These are phyloP conservation scores for Ascochyta viciae-villosae DNA, from an alignment of 2,329 filamentous ascomycete species.

Conservation along the genomic window DNA sequence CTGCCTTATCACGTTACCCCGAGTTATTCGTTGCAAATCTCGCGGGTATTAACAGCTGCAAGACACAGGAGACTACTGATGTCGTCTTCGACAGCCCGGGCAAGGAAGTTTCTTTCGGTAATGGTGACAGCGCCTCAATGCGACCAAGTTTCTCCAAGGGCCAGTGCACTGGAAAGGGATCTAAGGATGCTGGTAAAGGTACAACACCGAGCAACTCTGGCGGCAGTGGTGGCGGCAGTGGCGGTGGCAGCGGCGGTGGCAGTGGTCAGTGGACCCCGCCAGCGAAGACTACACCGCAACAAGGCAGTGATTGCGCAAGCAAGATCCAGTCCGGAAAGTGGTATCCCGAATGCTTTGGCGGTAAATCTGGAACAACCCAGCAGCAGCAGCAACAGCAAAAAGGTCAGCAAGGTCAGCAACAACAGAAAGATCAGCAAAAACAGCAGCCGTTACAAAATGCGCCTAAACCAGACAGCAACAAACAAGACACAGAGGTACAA, in stretches of 20 bases:
- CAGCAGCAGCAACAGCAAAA: neutral
- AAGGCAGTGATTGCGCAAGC: neutral
- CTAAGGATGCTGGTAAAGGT: conserved; percentile 17
- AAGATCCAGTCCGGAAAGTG: neutral
- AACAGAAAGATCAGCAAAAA: neutral
- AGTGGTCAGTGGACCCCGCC: conserved; percentile 23
- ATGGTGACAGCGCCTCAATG: conserved; percentile 35
- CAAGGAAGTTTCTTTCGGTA: conserved; percentile 48
- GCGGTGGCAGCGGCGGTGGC: conserved; percentile 16
- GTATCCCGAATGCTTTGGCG: conserved; percentile 3
- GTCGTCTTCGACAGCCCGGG: conserved; percentile 53
- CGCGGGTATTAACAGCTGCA: conserved; percentile 50
- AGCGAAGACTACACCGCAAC: neutral
- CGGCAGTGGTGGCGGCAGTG: neutral
- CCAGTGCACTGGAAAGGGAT: conserved; percentile 30
- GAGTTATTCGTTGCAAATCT: conserved; percentile 56
- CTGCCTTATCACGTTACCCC: conserved; percentile 46
- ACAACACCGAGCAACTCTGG: conserved; percentile 5
- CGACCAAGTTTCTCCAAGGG: conserved; percentile 19
- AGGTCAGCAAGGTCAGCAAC: neutral
- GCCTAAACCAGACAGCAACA: conserved; percentile 1
- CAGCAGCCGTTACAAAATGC: neutral
- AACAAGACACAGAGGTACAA: conserved; percentile 18
- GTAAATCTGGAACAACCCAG: neutral
- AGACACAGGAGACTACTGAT: conserved; percentile 47